phyloP scores from a whole-genome alignment of 805 yeast genomes.

The Cyberlindnera galapagoensis region DNA sequence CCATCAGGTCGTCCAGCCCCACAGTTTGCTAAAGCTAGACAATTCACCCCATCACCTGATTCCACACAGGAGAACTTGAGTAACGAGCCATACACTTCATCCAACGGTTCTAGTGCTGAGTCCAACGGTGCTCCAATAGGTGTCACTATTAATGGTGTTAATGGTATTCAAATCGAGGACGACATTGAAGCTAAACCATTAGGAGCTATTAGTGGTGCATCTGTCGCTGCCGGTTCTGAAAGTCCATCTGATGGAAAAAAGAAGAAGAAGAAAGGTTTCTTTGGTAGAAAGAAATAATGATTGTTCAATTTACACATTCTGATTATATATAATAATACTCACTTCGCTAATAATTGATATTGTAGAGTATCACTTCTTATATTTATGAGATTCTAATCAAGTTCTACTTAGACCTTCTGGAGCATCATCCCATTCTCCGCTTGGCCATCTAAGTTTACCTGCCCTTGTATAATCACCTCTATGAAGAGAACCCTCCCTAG shows the following conservation, averaged over 20 bases:
- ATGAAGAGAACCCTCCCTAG: slow-evolving; percentile 25
- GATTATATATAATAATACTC: background rate
- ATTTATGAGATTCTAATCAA: slow-evolving; percentile 1
- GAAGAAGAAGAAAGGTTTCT: slow-evolving; percentile 18
- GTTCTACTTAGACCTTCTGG: slow-evolving; percentile 43
- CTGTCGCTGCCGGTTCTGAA: slow-evolving; percentile 2
- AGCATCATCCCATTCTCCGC: slow-evolving; percentile 46
- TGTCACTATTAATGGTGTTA: slow-evolving; percentile 6
- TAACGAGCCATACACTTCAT: background rate
- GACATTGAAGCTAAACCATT: slow-evolving; percentile 8
- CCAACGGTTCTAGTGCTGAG: background rate
- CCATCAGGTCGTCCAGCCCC: slow-evolving; percentile 6
- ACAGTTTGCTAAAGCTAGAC: background rate
- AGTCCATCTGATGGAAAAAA: slow-evolving; percentile 4
- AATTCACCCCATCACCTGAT: slow-evolving; percentile 7
- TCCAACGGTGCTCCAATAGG: slow-evolving; percentile 3
- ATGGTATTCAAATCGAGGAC: slow-evolving; percentile 5
- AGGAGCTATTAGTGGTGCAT: slow-evolving; percentile 6
- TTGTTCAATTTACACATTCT: background rate
- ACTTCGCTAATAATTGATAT: no score
- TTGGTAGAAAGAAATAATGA: slow-evolving; percentile 8
- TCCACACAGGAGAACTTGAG: no score
- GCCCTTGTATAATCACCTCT: slow-evolving; percentile 65
- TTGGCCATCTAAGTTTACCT: slow-evolving; percentile 52
- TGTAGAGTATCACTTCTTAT: no score